These are phyloP conservation scores for Penicillium atrosanguineum DNA, from an alignment of 495 filamentous ascomycete genomes.

Conservation along the genomic window DNA sequence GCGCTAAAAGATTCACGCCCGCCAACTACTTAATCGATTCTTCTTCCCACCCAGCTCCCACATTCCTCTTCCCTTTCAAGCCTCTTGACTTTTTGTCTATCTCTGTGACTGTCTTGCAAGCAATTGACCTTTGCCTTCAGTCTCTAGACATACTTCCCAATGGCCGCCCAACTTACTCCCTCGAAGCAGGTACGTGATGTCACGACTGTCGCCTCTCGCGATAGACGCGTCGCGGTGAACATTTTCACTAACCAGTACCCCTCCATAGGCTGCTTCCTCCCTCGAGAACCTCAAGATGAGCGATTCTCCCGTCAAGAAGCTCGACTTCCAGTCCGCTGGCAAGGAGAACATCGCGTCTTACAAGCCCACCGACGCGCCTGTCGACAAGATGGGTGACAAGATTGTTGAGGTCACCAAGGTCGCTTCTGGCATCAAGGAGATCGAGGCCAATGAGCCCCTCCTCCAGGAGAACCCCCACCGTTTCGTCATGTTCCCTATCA, in stretches of 20 bases:
- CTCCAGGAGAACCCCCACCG: constrained; percentile 94
- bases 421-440: constrained; percentile 61
- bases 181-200: constrained; percentile 76
- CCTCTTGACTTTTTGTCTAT: constrained; percentile 19
- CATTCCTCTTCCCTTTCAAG: constrained; percentile 24
- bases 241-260: constrained; percentile 23
- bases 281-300: constrained; percentile 86
- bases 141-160: constrained; percentile 37
- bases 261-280: constrained; percentile 70
- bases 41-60: constrained; percentile 32
- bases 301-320: constrained; percentile 88
- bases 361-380: constrained; percentile 45
- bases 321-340: constrained; percentile 64
- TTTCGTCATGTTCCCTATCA: constrained; percentile 98
- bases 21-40: constrained; percentile 29
- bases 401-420: constrained; percentile 44
- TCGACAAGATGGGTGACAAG: constrained; percentile 53
- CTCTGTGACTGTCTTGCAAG: constrained; percentile 20
- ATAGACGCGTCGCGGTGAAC: constrained; percentile 31
- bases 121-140: constrained; percentile 12
- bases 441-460: constrained; percentile 83
- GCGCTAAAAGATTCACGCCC: constrained; percentile 43
- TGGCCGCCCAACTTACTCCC: constrained; percentile 74
- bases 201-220: constrained; percentile 37
- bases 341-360: constrained; percentile 80